Evolutionary conservation across 2,329 filamentous ascomycete genomes (phyloP).

Genomic region (Triangularia verruculosa): DNA sequence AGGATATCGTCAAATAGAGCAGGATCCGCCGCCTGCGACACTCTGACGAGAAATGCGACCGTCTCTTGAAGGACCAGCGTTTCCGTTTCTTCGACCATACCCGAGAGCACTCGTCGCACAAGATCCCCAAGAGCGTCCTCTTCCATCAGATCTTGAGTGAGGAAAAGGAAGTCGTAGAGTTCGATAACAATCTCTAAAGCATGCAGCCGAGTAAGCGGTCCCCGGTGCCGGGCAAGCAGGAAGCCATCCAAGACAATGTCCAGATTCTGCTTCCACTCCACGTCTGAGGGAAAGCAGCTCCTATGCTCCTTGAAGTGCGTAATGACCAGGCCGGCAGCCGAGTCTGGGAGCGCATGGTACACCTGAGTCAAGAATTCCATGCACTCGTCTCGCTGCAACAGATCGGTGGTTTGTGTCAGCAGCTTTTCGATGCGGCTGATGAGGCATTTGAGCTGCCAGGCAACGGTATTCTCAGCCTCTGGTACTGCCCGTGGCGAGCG

Average conservation of each 20-base stretch:
- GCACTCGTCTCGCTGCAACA: slow-evolving; percentile 63
- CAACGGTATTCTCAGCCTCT: slow-evolving; percentile 40
- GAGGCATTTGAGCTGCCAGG: slow-evolving; percentile 44
- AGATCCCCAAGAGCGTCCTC: slow-evolving; percentile 56
- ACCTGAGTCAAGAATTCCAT: slow-evolving; percentile 65
- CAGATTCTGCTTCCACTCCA: slow-evolving; percentile 64
- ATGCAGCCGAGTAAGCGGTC: slow-evolving; percentile 59
- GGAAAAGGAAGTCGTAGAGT: slow-evolving; percentile 56
- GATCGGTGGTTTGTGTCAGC: slow-evolving; percentile 47
- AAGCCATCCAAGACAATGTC: slow-evolving; percentile 59
- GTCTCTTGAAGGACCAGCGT: slow-evolving; percentile 62
- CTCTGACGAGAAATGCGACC: slow-evolving; percentile 61
- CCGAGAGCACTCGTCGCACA: slow-evolving; percentile 58
- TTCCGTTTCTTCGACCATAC: slow-evolving; percentile 62
- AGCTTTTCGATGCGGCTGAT: slow-evolving; percentile 50
- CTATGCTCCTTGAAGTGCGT: slow-evolving; percentile 67
- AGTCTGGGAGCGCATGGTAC: slow-evolving; percentile 61
- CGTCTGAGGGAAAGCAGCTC: slow-evolving; percentile 69
- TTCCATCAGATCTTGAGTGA: slow-evolving; percentile 58
- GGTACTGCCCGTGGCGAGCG: slow-evolving; percentile 31
- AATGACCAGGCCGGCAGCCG: slow-evolving; percentile 61
- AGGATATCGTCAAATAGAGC: slow-evolving; percentile 59
- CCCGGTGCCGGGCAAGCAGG: slow-evolving; percentile 59
- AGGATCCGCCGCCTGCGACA: slow-evolving; percentile 59
- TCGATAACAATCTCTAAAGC: slow-evolving; percentile 60